Percentiles rank a stretch among this genome's conserved stretches.
phyloP scores from a whole-genome alignment of 108 stramenopile species.

The Cyclostephanos tholiformis region DNA sequence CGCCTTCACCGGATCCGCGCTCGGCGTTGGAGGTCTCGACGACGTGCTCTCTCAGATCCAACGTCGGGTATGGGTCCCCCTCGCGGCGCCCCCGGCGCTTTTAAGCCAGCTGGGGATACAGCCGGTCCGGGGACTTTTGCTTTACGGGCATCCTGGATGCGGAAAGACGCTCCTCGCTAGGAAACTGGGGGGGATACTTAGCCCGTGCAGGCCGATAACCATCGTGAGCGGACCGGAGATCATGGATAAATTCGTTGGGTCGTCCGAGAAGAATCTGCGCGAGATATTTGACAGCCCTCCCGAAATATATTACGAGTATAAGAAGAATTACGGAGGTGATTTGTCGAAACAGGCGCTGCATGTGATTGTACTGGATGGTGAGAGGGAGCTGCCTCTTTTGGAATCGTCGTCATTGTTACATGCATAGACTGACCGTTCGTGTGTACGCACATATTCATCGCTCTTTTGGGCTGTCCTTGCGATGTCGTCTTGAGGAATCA shows the following conservation, averaged over 20 bases:
- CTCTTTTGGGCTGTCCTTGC: neutral
- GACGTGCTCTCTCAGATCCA: constrained; percentile 77
- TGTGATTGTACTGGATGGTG: constrained; percentile 83
- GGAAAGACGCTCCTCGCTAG: constrained; percentile 82
- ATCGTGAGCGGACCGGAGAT: constrained; percentile 87
- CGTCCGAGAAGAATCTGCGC: constrained; percentile 80
- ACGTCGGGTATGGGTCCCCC: constrained; percentile 83
- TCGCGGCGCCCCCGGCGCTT: constrained; percentile 81
- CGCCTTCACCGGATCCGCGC: constrained; percentile 67
- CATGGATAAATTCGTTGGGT: constrained; percentile 90
- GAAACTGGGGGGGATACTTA: constrained; percentile 71
- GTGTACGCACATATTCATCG: neutral
- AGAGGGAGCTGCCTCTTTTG: neutral
- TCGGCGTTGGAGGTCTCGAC: constrained; percentile 87
- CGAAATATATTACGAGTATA: constrained; percentile 65
- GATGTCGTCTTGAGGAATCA: neutral
- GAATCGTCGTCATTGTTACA: neutral
- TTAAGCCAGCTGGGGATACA: constrained; percentile 77
- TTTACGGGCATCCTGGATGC: constrained; percentile 80
- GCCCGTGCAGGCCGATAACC: constrained; percentile 79
- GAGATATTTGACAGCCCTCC: constrained; percentile 86
- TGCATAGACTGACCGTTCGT: neutral
- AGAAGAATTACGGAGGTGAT: constrained; percentile 63
- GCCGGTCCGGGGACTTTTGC: constrained; percentile 74
- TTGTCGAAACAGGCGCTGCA: constrained; percentile 61